Base-by-base conservation (phyloP, 768 basidiomycete species). In the Antrodiella citrinella region DNA sequence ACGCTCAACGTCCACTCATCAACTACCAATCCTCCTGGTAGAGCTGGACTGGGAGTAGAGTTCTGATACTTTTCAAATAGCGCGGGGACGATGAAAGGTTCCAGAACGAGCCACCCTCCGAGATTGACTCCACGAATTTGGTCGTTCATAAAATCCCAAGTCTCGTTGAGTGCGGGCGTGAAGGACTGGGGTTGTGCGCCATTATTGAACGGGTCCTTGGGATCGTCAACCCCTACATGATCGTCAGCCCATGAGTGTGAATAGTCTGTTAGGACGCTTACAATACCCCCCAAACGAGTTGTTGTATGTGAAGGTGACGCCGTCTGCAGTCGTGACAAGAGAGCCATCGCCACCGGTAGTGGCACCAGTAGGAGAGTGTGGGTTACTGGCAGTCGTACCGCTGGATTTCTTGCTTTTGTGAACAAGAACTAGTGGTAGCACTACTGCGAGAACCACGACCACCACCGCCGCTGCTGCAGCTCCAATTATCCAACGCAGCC, bases 81-180 rank as follows among this genome's bases (percentile, higher is more conserved):
- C 2, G 72, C 71, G 0, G 86, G 86, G 4, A 75, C 67, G 64
- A 90, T 87, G 68, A 86, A 89, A 1, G 87, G 90, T 66, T 94
- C 91, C 20, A 84, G 74, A 35, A 84, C 80, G 56, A 91, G 80
- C 70, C 82, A 79, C 0, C 89, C 90, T 23, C 84, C 86, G 22
- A 91, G 68, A 60, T 90, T 90, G 45, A 86, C 81, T 20, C 84
- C 86, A 53, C 72, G 72, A 24, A 84, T 68, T 35, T 69, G 76
- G 68, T 90, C 75, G 44, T 70, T 70, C 13, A 75, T 78, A 71
- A 74, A 93, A 43, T 70, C 73, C 88, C 91, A 96, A 18, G 69
- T 77, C 58, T 83, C 73, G 66, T 86, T 89, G 48, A 96, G 72
- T 12, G 86, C 75, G 1, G 87, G 88, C 2, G 86, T 84, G 81